Evolutionary conservation across 768 basidiomycete genomes (phyloP), one percentile per base, ranked within the genome.

Genomic region (Kwoniella bestiolae): DNA sequence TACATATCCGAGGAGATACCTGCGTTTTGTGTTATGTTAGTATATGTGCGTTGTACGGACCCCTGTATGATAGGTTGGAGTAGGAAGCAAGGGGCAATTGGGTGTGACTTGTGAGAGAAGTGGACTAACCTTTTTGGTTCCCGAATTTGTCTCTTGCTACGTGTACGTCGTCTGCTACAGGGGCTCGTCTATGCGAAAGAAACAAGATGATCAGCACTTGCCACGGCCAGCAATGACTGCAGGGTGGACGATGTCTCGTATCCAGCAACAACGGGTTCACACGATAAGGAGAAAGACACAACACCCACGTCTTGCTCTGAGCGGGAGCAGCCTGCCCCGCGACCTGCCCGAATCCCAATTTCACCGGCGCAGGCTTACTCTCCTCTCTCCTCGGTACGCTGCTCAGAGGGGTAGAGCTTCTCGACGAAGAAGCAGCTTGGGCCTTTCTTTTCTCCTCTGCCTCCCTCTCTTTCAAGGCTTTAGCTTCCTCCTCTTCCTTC

Each of bases 1-100:
- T 90, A 97, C 91, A 94, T 93, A 77, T 98, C 96, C 3, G 93
- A 95, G 5, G 94, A 97, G 79, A 99, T 99, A 59, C 87, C 93
- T 82, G 67, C n/a, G n/a, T n/a, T n/a, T n/a, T n/a, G n/a, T n/a
- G n/a, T n/a, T n/a, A n/a, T n/a, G n/a, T n/a, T n/a, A n/a, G n/a
- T n/a, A n/a, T n/a, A n/a, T n/a, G n/a, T n/a, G n/a, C n/a, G n/a
- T n/a, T n/a, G n/a, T n/a, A n/a, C n/a, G n/a, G n/a, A n/a, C n/a
- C n/a, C n/a, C n/a, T 41, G 38, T 14, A 41, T 41, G 38, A 41
- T 41, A 41, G 38, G 18, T 11, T 14, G 38, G 38, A 16, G 18
- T 16, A 16, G 0, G 14, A 41, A 16, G 0, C 3, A 41, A 41
- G 38, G 38, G 1, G 12, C 8, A 41, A 41, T 11, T 3, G 3